Base-by-base conservation (phyloP, 352 stramenopile species). In the Nothophytophthora sp. region DNA sequence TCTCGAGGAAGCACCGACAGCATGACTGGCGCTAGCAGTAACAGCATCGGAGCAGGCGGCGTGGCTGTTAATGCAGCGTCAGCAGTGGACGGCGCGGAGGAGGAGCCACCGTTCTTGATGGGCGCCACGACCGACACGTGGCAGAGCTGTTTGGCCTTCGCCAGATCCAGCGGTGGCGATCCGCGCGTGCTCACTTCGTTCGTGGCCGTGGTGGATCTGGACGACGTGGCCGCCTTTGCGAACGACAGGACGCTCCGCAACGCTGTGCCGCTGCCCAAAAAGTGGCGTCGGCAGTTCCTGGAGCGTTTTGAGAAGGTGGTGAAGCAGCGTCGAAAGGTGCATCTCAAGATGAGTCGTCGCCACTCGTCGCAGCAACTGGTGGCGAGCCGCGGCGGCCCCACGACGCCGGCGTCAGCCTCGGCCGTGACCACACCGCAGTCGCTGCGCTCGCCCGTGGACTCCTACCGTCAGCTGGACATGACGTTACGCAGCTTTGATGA, bases 261-360 rank as follows among this genome's bases (percentile, higher is more conserved):
- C 40, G 74, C 82, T 0, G 63, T 88, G 16, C 70, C 63, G 1
- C 56, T 91, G 45, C 82, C 82, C 6, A 79, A 80, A 25, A 93
- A 93, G 50, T 84, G 79, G 76, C 67, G 82, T 15, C 77, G 81
- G 22, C 80, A 90, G 56, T 86, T 93, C 32, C 39, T 93, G 23
- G 79, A 90, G 34, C 63, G 69, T 2, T 82, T 93, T 13, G 77
- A 90, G 25, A 89, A 90, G 42, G 51, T 81, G 28, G 77, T 70
- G 11, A 86, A 78, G 34, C 64, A 86, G 25, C 72, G 78, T 1
- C 78, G 81, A 36, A 86, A 87, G 49, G 49, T 76, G 39, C 74
- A 86, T 13, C 37, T 78, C 24, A 90, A 84, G 35, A 60, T 70
- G 30, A 68, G 41, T 33, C 68, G 72, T 10, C 59, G 69, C 18